Evolutionary conservation across 805 yeast species (phyloP).

Genomic region (Blastobotrys parvus): DNA sequence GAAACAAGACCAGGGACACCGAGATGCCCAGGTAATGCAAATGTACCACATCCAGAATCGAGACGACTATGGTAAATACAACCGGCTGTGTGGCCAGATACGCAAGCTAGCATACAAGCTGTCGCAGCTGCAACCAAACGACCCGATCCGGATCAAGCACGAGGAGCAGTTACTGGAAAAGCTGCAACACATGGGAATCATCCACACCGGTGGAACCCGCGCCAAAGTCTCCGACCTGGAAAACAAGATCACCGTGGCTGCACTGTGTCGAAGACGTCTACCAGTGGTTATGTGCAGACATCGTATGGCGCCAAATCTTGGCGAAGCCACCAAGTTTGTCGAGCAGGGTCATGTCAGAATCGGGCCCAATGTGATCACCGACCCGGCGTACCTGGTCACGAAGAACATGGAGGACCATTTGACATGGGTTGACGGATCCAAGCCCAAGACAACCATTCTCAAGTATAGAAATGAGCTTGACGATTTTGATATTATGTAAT

Average conservation of each 20-base stretch:
- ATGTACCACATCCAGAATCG: conserved; percentile 89
- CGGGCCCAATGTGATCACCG: conserved; percentile 93
- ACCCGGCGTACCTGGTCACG: conserved; percentile 90
- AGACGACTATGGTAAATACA: conserved; percentile 92
- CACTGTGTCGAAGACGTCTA: conserved; percentile 83
- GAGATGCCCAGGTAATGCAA: conserved; percentile 95
- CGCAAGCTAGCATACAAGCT: conserved; percentile 80
- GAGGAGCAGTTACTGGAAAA: conserved; percentile 85
- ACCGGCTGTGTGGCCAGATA: conserved; percentile 85
- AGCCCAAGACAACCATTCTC: conserved; percentile 83
- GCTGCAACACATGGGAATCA: conserved; percentile 77
- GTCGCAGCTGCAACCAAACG: conserved; percentile 77
- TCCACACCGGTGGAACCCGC: conserved; percentile 51
- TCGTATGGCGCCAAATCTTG: conserved; percentile 84
- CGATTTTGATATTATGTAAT: conserved; percentile 46
- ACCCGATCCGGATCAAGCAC: conserved; percentile 79
- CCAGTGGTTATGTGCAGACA: conserved; percentile 92
- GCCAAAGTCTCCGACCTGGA: conserved; percentile 89
- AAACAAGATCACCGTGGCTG: conserved; percentile 85
- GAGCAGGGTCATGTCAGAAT: conserved; percentile 98
- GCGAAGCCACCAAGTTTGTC: conserved; percentile 82
- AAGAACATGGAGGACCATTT: conserved; percentile 92
- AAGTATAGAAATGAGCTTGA: conserved; percentile 69
- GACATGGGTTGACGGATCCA: conserved; percentile 96
- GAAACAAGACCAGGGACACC: conserved; percentile 92